Percentiles rank a stretch among this genome's conserved stretches.
These are phyloP conservation scores for Peniophora sp. DNA, from an alignment of 1,284 basidiomycete species.

Conservation along the genomic window DNA sequence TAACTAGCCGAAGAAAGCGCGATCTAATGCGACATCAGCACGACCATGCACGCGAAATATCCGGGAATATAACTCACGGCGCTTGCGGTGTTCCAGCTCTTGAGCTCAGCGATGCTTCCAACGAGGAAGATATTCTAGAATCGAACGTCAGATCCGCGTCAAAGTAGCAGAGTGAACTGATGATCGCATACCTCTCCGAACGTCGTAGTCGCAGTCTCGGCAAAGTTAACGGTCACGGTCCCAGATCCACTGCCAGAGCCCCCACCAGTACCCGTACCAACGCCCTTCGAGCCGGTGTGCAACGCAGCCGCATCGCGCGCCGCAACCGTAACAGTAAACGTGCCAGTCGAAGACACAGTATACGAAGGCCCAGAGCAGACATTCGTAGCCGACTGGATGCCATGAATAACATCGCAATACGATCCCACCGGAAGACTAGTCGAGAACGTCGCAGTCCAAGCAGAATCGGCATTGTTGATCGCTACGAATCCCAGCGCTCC, in stretches of 20 bases:
- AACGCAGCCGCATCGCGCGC: constrained; percentile 52
- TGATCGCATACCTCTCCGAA: constrained; percentile 45
- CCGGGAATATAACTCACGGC: constrained; percentile 27
- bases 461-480: constrained; percentile 53
- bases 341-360: constrained; percentile 25
- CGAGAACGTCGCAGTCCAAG: constrained; percentile 46
- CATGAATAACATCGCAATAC: constrained; percentile 61
- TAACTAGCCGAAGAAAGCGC: constrained; percentile 45
- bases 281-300: constrained; percentile 34
- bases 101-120: constrained; percentile 48
- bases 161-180: background rate
- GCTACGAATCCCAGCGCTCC: constrained; percentile 45
- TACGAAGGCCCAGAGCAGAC: constrained; percentile 44
- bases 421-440: constrained; percentile 48
- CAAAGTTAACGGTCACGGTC: constrained; percentile 37
- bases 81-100: constrained; percentile 37
- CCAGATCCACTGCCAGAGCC: constrained; percentile 8
- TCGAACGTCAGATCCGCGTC: background rate
- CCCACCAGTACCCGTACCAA: constrained; percentile 8
- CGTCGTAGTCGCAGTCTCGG: constrained; percentile 45
- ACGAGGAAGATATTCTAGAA: constrained; percentile 50
- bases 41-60: background rate
- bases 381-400: constrained; percentile 24
- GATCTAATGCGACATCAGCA: constrained; percentile 26
- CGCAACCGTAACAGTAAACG: constrained; percentile 43